Evolutionary conservation across 2,329 filamentous ascomycete species (phyloP).

Genomic region (Didymella arachidicola): DNA sequence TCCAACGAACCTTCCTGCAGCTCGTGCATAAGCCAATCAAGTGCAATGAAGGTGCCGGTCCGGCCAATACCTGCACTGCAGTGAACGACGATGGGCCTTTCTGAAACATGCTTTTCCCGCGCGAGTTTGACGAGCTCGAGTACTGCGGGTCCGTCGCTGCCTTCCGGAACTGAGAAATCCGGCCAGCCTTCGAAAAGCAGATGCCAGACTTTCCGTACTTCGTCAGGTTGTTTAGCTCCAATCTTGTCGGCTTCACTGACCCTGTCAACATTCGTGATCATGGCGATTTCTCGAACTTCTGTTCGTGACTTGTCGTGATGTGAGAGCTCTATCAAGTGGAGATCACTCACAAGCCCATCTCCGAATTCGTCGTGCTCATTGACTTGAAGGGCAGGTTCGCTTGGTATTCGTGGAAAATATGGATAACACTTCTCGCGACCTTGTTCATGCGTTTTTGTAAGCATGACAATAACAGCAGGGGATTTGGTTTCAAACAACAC

Average conservation of each 20-base stretch:
- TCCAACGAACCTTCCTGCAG: slow-evolving; percentile 76
- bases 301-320: slow-evolving; percentile 66
- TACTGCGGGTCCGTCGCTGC: slow-evolving; percentile 66
- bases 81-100: slow-evolving; percentile 73
- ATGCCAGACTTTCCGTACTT: slow-evolving; percentile 78
- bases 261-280: slow-evolving; percentile 39
- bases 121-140: slow-evolving; percentile 74
- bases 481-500: slow-evolving; percentile 77
- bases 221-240: slow-evolving; percentile 47
- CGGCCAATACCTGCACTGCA: slow-evolving; percentile 90
- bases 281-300: slow-evolving; percentile 75
- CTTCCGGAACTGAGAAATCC: slow-evolving; percentile 83
- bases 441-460: slow-evolving; percentile 85
- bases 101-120: slow-evolving; percentile 61
- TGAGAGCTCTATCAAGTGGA: slow-evolving; percentile 66
- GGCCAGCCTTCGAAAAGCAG: slow-evolving; percentile 88
- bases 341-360: slow-evolving; percentile 70
- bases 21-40: slow-evolving; percentile 90
- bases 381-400: slow-evolving; percentile 57
- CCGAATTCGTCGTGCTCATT: slow-evolving; percentile 71
- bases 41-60: slow-evolving; percentile 92
- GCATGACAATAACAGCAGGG: slow-evolving; percentile 85
- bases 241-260: too few relatives aligned
- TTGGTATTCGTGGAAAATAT: slow-evolving; percentile 74
- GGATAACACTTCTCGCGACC: slow-evolving; percentile 83